A percentile compares a stretch with the other conserved stretches of the same genome.
Conservation (phyloP, 2,329 filamentous ascomycete genomes). For the Torrubiella hemipterigena region DNA sequence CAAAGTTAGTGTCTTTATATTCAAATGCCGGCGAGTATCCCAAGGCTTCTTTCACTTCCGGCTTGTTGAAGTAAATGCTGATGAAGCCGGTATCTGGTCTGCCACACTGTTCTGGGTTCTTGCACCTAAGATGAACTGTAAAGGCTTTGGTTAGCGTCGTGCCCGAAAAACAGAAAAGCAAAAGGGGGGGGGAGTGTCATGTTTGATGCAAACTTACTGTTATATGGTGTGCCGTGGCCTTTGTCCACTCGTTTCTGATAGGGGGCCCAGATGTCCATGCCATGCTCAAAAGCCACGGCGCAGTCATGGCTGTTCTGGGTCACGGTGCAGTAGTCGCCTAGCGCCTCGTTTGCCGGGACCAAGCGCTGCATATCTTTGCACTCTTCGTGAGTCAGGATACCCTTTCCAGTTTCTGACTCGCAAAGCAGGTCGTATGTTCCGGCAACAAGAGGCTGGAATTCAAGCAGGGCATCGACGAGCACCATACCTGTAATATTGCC, state of each 20-base stretch:
- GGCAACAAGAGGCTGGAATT: background rate
- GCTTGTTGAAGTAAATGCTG: background rate
- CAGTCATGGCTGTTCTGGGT: background rate
- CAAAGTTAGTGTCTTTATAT: background rate
- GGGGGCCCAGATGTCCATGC: background rate
- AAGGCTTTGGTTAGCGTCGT: background rate
- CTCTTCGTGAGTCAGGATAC: background rate
- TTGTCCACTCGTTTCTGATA: background rate
- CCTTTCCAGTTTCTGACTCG: background rate
- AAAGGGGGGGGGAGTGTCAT: no score
- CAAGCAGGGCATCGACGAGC: background rate
- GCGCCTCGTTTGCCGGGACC: background rate
- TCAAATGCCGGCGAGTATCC: background rate
- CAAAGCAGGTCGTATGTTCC: constrained; percentile 1
- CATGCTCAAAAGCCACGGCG: background rate
- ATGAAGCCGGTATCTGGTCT: background rate
- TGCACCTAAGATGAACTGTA: background rate
- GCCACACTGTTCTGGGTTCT: background rate
- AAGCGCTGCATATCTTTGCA: background rate
- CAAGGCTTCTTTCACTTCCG: background rate
- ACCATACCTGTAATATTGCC: constrained; percentile 1
- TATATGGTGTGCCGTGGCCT: background rate
- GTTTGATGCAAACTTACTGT: background rate
- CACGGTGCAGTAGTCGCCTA: background rate
- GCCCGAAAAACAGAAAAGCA: background rate